Evolutionary conservation across 1,284 basidiomycete genomes (phyloP).

Genomic region (Phellinidium pouzarii): DNA sequence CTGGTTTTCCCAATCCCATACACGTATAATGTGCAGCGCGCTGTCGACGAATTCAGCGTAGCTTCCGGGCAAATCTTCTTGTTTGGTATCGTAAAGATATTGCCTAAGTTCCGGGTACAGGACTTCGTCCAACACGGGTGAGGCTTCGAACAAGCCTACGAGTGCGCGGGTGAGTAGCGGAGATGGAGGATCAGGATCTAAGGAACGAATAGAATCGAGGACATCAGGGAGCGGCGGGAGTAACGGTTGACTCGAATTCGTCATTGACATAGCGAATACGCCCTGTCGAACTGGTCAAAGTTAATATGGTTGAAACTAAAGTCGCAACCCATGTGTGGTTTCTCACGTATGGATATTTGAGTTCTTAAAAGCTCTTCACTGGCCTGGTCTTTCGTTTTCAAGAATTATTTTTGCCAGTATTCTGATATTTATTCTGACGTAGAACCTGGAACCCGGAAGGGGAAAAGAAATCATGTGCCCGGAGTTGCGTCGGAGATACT

Average conservation of each 20-base stretch:
- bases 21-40: slow-evolving; percentile 43
- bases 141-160: slow-evolving; percentile 63
- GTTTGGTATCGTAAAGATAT: slow-evolving; percentile 21
- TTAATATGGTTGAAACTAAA: too few relatives aligned
- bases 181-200: slow-evolving; percentile 16
- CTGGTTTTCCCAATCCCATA: slow-evolving; percentile 53
- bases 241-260: background rate
- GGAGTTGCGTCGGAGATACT: too few relatives aligned
- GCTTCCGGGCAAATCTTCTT: slow-evolving; percentile 17
- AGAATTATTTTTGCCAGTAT: too few relatives aligned
- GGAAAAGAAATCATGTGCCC: too few relatives aligned
- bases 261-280: too few relatives aligned
- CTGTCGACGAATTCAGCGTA: slow-evolving; percentile 59
- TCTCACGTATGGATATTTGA: too few relatives aligned
- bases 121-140: slow-evolving; percentile 46
- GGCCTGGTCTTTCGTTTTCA: too few relatives aligned
- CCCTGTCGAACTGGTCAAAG: background rate
- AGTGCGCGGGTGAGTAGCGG: slow-evolving; percentile 38
- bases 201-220: slow-evolving; percentile 18
- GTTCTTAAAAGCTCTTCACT: too few relatives aligned
- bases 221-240: slow-evolving; percentile 34
- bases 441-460: too few relatives aligned
- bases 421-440: too few relatives aligned
- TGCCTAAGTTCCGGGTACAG: slow-evolving; percentile 52
- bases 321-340: too few relatives aligned